Percentiles rank a stretch among this genome's conserved stretches.
phyloP scores from a whole-genome alignment of 2,329 filamentous ascomycete species.

The Zymoseptoria crescenta region DNA sequence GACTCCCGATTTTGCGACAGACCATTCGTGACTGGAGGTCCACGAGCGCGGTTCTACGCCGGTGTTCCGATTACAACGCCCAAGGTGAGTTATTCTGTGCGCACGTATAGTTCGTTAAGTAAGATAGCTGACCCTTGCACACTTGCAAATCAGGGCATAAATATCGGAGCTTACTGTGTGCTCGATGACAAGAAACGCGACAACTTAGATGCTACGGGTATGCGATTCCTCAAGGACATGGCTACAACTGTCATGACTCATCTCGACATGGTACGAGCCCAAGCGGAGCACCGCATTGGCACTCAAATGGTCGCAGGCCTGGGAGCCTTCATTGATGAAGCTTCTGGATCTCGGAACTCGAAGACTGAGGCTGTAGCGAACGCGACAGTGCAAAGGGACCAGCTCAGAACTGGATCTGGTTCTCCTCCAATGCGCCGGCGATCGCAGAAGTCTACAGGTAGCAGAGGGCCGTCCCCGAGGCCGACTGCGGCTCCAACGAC shows the following conservation, averaged over 20 bases:
- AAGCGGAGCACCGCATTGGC: slow-evolving; percentile 38
- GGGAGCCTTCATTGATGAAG: slow-evolving; percentile 18
- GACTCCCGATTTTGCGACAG: slow-evolving; percentile 22
- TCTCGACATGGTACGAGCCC: slow-evolving; percentile 38
- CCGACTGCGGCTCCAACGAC: not conserved
- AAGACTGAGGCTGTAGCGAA: slow-evolving; percentile 11
- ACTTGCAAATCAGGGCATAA: slow-evolving; percentile 41
- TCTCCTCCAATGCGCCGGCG: slow-evolving; percentile 1
- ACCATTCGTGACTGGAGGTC: slow-evolving; percentile 24
- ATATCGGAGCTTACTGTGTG: slow-evolving; percentile 54
- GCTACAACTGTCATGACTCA: slow-evolving; percentile 53
- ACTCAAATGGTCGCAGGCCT: slow-evolving; percentile 50
- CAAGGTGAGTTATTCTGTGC: slow-evolving; percentile 24
- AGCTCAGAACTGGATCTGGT: not conserved
- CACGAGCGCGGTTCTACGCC: slow-evolving; percentile 43
- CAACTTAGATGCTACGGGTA: slow-evolving; percentile 42
- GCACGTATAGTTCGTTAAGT: slow-evolving; percentile 29
- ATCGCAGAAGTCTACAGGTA: slow-evolving; percentile 1
- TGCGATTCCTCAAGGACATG: slow-evolving; percentile 51
- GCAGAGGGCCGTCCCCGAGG: not conserved
- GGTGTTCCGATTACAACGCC: slow-evolving; percentile 52
- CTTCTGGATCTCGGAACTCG: slow-evolving; percentile 15
- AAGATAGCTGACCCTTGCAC: not conserved
- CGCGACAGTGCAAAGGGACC: slow-evolving; percentile 11
- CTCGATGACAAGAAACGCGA: slow-evolving; percentile 49